Base-by-base conservation (phyloP, 441 rosid species). In the Geranium incanum region DNA sequence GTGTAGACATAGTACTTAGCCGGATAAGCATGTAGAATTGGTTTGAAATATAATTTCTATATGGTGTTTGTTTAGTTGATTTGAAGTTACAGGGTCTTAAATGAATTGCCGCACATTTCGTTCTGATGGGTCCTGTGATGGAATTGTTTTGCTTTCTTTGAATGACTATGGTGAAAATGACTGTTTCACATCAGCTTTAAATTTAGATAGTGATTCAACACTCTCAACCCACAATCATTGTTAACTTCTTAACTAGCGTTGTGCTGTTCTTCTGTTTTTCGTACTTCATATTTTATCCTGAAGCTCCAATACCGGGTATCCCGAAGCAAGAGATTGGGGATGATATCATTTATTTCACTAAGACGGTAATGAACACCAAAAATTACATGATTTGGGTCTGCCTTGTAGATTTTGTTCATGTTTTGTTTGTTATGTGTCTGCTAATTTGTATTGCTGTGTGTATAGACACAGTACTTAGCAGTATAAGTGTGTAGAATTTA, bases 301-400 rank as follows among this genome's bases (percentile, higher is more conserved):
- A 59, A 1, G 6, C 23, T 59, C 65, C n/a, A 3, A 52, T 12
- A 66, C 59, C 36, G 21, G 21, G 21, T 18, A 37, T 48, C 13
- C 73, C 78, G n/a, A 84, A 77, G 76, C 74, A 83, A 41, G 91
- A 88, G 50, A 85, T 91, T 89, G 89, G 88, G 33, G 86, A 87
- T 70, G 86, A 84, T 75, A 81, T 95, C 70, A 88, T 77, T 11
- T 91, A 95, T 77, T 95, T 95, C 69, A 84, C 87, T 68, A 91
- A 88, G 72, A 91, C 89, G 96, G 98, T 95, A 82, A 13, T 21
- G 21, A 8, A 16, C 59, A 45, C 7, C 6, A 9, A 38, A 71
- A 7, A 23, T 15, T 8, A 19, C 41, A 7, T 21, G 23, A 6
- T 13, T 15, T 23, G 4, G 11, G 43, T 39, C 5, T 4, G 5